Evolutionary conservation across 805 yeast species (phyloP).

Genomic region (Yarrowia sp.): DNA sequence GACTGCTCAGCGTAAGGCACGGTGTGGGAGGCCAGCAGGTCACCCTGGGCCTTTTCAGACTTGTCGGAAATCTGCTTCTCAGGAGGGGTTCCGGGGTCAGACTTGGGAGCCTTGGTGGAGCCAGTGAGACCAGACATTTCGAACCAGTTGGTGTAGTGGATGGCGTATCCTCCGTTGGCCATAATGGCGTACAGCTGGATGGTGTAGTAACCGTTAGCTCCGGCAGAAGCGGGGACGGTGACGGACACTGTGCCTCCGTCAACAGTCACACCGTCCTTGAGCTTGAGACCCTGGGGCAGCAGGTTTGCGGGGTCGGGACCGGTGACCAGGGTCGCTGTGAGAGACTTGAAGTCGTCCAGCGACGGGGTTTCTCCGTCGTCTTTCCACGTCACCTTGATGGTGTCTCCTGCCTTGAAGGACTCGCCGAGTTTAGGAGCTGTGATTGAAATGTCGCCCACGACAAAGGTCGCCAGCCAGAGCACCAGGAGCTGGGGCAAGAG

Average conservation of each 20-base stretch:
- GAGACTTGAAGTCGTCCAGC: conserved; percentile 44
- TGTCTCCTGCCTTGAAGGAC: conserved; percentile 40
- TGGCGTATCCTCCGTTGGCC: conserved; percentile 46
- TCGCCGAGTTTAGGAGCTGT: conserved; percentile 44
- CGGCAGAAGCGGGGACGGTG: conserved; percentile 38
- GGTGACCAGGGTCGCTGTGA: conserved; percentile 60
- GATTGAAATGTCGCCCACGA: conserved; percentile 49
- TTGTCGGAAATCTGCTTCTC: conserved; percentile 42
- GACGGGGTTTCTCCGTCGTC: conserved; percentile 52
- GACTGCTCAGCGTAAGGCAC: conserved; percentile 76
- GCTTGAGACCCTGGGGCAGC: not conserved
- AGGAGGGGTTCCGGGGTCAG: conserved; percentile 43
- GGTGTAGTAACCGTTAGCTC: conserved; percentile 65
- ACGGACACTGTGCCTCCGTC: conserved; percentile 5
- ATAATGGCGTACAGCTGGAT: conserved; percentile 62
- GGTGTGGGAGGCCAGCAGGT: conserved; percentile 52
- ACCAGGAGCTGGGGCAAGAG: conserved; percentile 24
- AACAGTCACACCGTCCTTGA: not conserved
- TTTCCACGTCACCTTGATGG: conserved; percentile 50
- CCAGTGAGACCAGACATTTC: conserved; percentile 71
- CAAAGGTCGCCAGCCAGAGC: conserved; percentile 29
- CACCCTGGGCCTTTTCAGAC: conserved; percentile 43
- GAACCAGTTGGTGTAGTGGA: conserved; percentile 69
- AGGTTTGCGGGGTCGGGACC: conserved; percentile 43
- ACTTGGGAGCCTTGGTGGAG: conserved; percentile 45